A percentile compares a stretch with the other conserved stretches of the same genome.
Conservation (phyloP, 306 rosid genomes). For the Quercus variabilis region DNA sequence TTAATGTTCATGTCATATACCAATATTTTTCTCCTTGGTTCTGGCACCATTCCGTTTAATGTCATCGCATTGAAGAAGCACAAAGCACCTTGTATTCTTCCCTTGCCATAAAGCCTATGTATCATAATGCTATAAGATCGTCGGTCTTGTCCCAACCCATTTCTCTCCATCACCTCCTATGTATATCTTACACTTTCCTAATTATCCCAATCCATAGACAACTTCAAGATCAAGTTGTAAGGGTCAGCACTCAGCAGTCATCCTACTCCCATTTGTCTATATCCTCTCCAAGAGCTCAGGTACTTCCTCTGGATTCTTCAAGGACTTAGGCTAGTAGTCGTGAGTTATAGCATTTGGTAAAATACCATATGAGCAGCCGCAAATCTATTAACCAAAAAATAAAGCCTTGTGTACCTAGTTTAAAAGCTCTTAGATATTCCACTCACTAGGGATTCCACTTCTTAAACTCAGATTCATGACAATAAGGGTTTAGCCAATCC, state of each 20-base stretch:
- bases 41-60: slow-evolving; percentile 62
- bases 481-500: too few species aligned
- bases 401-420: too few species aligned
- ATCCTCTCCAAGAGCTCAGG: slow-evolving; percentile 43
- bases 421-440: too few species aligned
- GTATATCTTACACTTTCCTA: too few species aligned
- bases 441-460: too few species aligned
- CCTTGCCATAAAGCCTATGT: slow-evolving; percentile 57
- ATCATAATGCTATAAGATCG: slow-evolving; percentile 70
- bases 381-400: slow-evolving; percentile 43
- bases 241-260: slow-evolving; percentile 27
- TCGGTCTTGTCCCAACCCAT: slow-evolving; percentile 59
- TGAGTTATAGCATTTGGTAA: slow-evolving; percentile 58
- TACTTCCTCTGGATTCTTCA: slow-evolving; percentile 56
- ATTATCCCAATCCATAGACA: too few species aligned
- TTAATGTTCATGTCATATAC: slow-evolving; percentile 29
- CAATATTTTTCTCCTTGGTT: slow-evolving; percentile 54
- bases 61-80: slow-evolving; percentile 58
- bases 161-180: slow-evolving; percentile 37
- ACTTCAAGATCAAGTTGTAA: too few species aligned
- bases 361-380: slow-evolving; percentile 55
- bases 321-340: slow-evolving; percentile 50
- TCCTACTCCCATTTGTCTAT: slow-evolving; percentile 53
- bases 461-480: too few species aligned
- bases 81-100: slow-evolving; percentile 48